Evolutionary conservation across 306 rosid genomes (phyloP).

Genomic region (Prinsepia uniflora): DNA sequence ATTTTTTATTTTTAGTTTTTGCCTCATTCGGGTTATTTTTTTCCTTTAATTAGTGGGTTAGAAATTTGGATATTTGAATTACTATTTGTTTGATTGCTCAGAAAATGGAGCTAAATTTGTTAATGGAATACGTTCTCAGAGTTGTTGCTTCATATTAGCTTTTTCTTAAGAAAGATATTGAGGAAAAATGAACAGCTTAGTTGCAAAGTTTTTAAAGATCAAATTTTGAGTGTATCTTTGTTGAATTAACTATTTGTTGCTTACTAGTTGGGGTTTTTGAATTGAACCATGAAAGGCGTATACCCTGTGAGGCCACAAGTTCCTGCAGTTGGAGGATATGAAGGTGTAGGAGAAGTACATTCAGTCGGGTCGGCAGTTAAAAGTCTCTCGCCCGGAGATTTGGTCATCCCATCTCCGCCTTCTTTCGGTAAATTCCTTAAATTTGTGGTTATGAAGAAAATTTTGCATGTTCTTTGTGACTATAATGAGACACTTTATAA

Average conservation of each 20-base stretch:
- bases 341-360: slow-evolving; percentile 85
- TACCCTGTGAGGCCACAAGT: slow-evolving; percentile 83
- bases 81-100: slow-evolving; percentile 1
- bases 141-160: background rate
- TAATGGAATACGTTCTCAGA: background rate
- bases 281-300: slow-evolving; percentile 42
- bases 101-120: background rate
- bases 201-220: background rate
- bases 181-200: background rate
- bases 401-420: slow-evolving; percentile 92
- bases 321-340: slow-evolving; percentile 91
- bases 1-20: background rate
- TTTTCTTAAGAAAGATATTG: background rate
- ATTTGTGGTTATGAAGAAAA: background rate
- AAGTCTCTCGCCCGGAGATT: slow-evolving; percentile 63
- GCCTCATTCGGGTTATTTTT: background rate
- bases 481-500: slow-evolving; percentile 4
- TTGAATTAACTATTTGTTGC: slow-evolving; percentile 11
- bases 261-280: slow-evolving; percentile 8
- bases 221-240: background rate
- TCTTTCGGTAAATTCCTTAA: slow-evolving; percentile 49
- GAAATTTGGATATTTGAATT: background rate
- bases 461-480: background rate
- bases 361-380: slow-evolving; percentile 62
- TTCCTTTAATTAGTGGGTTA: too few species aligned